Evolutionary conservation across 2,329 filamentous ascomycete species (phyloP).

Genomic region (Ophiostoma sp.): DNA sequence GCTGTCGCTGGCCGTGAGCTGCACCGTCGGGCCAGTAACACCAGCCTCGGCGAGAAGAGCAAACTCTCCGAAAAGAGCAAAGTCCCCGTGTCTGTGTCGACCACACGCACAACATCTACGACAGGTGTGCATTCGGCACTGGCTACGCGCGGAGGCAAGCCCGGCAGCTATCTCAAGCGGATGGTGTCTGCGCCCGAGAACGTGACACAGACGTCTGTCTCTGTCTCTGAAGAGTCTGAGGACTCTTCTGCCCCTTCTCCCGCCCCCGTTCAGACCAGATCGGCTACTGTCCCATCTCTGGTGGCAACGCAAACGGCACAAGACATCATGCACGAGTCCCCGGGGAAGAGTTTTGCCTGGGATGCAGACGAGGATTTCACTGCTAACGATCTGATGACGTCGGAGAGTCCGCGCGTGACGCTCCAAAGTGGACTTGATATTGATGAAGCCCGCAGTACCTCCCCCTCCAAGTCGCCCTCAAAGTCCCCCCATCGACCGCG

Average conservation of each 20-base stretch:
- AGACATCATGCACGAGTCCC: constrained; percentile 34
- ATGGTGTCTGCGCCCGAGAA: constrained; percentile 22
- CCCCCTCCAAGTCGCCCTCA: not conserved
- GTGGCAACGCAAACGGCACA: not conserved
- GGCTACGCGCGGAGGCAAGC: not conserved
- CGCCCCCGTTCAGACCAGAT: not conserved
- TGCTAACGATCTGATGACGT: constrained; percentile 55
- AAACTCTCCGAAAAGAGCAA: constrained; percentile 27
- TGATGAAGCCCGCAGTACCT: not conserved
- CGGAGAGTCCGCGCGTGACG: constrained; percentile 53
- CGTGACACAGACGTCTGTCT: not conserved
- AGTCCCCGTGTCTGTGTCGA: constrained; percentile 20
- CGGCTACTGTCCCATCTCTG: not conserved
- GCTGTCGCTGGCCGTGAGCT: constrained; percentile 41
- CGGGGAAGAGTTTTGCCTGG: constrained; percentile 57
- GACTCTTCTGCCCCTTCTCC: not conserved
- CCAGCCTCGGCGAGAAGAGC: constrained; percentile 35
- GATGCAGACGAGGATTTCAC: constrained; percentile 60
- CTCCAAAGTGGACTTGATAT: constrained; percentile 35
- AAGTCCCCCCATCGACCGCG: constrained; percentile 34
- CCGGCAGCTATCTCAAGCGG: constrained; percentile 24
- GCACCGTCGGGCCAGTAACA: constrained; percentile 40
- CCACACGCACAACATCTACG: not conserved
- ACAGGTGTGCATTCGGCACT: not conserved
- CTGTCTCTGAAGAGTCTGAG: too few species aligned